These are phyloP conservation scores for Linum lewisii DNA, from an alignment of 345 rosid genomes.

Conservation along the genomic window DNA sequence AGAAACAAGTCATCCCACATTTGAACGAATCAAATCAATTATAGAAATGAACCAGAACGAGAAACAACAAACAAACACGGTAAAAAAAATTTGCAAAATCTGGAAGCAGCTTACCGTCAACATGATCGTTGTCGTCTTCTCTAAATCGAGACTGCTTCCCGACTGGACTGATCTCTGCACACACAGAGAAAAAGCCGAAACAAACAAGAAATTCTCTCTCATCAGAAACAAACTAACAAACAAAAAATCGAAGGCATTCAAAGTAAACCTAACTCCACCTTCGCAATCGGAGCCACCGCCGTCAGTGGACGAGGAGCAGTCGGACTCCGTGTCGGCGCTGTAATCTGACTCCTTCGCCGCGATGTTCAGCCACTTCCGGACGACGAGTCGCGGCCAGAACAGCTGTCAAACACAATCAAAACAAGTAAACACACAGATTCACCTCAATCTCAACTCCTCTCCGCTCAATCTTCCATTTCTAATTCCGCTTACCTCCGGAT, in stretches of 20 bases:
- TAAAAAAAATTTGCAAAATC: background rate
- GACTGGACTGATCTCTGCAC: constrained; percentile 15
- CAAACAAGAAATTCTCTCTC: too few relatives aligned
- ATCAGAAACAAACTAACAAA: background rate
- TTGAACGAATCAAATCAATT: too few relatives aligned
- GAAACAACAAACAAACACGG: too few relatives aligned
- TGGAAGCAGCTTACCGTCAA: constrained; percentile 23
- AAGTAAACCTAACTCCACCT: constrained; percentile 19
- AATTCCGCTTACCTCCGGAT: too few relatives aligned
- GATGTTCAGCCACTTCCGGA: constrained; percentile 9
- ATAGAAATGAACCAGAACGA: background rate
- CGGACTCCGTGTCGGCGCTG: constrained; percentile 6
- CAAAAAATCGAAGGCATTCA: background rate
- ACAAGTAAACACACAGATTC: too few relatives aligned
- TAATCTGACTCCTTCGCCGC: constrained; percentile 6
- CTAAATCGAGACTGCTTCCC: constrained; percentile 16
- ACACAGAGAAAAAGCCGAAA: too few relatives aligned
- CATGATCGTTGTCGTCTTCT: constrained; percentile 24
- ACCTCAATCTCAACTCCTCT: too few relatives aligned
- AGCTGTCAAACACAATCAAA: background rate
- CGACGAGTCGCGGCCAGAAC: constrained; percentile 1
- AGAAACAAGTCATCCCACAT: background rate
- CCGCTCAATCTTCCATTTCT: too few relatives aligned
- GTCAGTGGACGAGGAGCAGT: background rate
- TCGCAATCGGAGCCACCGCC: constrained; percentile 28